phyloP scores from a whole-genome alignment of 2,329 filamentous ascomycete genomes.

The Cercospora zeina region DNA sequence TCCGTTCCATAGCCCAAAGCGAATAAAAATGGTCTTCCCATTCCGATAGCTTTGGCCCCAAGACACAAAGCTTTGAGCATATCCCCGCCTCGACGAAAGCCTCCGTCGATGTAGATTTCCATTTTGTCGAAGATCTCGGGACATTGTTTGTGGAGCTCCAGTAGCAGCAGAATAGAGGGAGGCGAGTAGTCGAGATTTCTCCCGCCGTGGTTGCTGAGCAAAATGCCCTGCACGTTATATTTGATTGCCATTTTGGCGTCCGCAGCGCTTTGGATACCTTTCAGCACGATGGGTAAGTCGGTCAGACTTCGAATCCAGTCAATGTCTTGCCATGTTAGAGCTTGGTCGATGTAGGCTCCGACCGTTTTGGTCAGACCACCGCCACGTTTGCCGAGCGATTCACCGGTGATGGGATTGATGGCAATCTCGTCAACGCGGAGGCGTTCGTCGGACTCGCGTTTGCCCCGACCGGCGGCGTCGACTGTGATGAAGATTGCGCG shows the following conservation, averaged over 20 bases:
- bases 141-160: conserved; percentile 62
- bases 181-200: conserved; percentile 42
- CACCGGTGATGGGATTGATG: conserved; percentile 43
- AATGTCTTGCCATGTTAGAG: conserved; percentile 53
- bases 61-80: conserved; percentile 67
- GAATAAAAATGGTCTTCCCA: conserved; percentile 62
- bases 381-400: conserved; percentile 51
- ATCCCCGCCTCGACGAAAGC: conserved; percentile 63
- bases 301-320: conserved; percentile 41
- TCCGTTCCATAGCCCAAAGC: conserved; percentile 59
- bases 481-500: conserved; percentile 61
- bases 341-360: conserved; percentile 57
- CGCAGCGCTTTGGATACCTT: conserved; percentile 44
- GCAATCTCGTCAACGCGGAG: conserved; percentile 28
- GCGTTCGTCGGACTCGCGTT: conserved; percentile 53
- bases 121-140: conserved; percentile 50
- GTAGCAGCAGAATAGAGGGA: conserved; percentile 57
- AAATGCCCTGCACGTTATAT: conserved; percentile 48
- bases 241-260: conserved; percentile 46
- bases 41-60: conserved; percentile 61
- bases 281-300: conserved; percentile 38
- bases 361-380: conserved; percentile 55
- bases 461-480: conserved; percentile 59
- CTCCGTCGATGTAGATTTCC: conserved; percentile 62
- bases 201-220: conserved; percentile 51